These are phyloP conservation scores for Hypoxylon sp. DNA, from an alignment of 2,329 filamentous ascomycete genomes.

Conservation along the genomic window DNA sequence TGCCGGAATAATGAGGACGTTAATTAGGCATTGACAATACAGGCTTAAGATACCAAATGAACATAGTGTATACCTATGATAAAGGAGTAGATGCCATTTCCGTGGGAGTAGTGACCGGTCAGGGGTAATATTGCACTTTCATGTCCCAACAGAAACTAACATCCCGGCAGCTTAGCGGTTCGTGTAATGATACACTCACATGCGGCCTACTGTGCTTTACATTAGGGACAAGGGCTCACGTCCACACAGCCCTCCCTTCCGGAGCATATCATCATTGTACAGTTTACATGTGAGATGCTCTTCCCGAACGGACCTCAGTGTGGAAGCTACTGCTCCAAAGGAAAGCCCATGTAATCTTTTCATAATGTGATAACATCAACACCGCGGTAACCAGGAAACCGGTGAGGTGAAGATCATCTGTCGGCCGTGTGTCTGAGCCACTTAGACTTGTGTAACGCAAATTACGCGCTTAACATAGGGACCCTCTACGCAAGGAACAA, in stretches of 20 bases:
- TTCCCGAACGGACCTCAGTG: not conserved
- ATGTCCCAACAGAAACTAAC: slow-evolving; percentile 30
- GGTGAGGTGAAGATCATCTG: slow-evolving; percentile 25
- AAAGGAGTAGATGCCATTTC: not conserved
- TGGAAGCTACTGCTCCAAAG: not conserved
- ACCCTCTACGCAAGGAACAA: slow-evolving; percentile 23
- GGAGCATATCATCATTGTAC: slow-evolving; percentile 2
- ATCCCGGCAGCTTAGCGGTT: slow-evolving; percentile 9
- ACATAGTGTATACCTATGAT: not conserved
- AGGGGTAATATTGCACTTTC: slow-evolving; percentile 40
- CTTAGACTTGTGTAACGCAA: slow-evolving; percentile 33
- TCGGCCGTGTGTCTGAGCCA: slow-evolving; percentile 35
- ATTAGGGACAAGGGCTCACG: not conserved
- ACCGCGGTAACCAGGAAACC: not conserved
- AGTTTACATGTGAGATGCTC: not conserved
- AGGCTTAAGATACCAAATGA: not conserved
- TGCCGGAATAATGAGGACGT: slow-evolving; percentile 1
- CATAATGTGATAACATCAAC: not conserved
- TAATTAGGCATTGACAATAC: not conserved
- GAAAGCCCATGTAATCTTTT: not conserved
- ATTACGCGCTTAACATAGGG: slow-evolving; percentile 35
- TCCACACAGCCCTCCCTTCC: not conserved
- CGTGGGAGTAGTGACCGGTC: slow-evolving; percentile 16
- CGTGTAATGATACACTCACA: slow-evolving; percentile 20
- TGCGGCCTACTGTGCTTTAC: slow-evolving; percentile 12